Conservation (phyloP, 1,284 basidiomycete species). For the Bjerkandera adusta region DNA sequence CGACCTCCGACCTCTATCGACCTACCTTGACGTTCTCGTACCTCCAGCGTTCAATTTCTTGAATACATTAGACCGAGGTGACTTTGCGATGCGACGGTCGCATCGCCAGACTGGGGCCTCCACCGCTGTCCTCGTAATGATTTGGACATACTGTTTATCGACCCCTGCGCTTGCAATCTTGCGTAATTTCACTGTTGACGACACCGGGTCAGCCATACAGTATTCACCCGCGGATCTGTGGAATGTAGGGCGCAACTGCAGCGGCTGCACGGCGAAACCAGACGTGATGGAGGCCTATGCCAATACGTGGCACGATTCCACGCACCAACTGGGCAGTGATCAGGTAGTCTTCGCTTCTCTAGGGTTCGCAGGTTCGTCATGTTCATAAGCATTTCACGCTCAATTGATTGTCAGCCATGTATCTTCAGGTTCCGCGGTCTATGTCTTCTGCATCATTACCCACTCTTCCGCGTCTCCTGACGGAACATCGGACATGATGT, state of each 20-base stretch:
- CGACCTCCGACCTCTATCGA: no score
- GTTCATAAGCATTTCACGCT: no score
- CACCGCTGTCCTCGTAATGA: no score
- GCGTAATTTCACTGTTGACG: constrained; percentile 45
- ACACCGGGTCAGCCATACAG: constrained; percentile 34
- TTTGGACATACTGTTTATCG: no score
- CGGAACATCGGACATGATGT: constrained; percentile 33
- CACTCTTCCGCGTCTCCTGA: constrained; percentile 18
- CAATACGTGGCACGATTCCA: constrained; percentile 23
- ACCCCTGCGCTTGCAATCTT: no score
- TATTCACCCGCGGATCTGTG: constrained; percentile 31
- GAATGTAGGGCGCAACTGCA: constrained; percentile 26
- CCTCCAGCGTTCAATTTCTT: no score
- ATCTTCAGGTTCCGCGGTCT: constrained; percentile 30
- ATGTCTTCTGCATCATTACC: constrained; percentile 31
- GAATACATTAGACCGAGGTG: no score
- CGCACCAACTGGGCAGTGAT: no score
- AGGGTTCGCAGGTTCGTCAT: no score
- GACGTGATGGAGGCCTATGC: constrained; percentile 17
- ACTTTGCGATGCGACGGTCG: no score
- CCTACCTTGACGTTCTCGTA: no score
- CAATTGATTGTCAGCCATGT: not conserved
- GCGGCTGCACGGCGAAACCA: constrained; percentile 24
- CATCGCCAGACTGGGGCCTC: no score
- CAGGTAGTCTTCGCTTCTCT: not conserved